Evolutionary conservation across 2,329 filamentous ascomycete species (phyloP), one percentile per base, ranked within the genome.

Genomic region (Lanzia echinophila): DNA sequence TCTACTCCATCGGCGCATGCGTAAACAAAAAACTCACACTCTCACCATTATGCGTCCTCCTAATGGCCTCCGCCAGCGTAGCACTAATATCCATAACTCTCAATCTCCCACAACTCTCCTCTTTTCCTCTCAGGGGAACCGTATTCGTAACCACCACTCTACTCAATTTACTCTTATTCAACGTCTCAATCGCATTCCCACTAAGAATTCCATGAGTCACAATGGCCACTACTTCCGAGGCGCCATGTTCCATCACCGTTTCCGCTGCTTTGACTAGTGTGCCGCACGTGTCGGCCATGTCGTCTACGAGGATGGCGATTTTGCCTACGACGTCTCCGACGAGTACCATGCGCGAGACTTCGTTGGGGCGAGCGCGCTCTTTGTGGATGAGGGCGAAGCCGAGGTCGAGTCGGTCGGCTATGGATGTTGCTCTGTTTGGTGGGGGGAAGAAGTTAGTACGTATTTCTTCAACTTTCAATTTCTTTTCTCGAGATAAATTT

Each of bases 241-340:
- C 92, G 32, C 90, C 89, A 66, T 96, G 86, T 64, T 89, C 80
- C 70, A 92, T 88, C 50, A 97, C 82, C 0, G 91, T 92, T 54
- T 89, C 85, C 15, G 92, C 94, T 2, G 91, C 94, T 75, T 97
- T 97, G 70, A 79, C 82, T 12, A 88, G 76, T 1, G 90, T 96
- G 62, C 90, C 90, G 70, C 91, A 96, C 3, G 92, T 96, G 69
- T 97, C 92, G 32, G 91, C 91, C 90, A 97, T 96, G 69, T 97
- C 92, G 69, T 97, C 92, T 46, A 99, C 92, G 47, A 99, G 84
- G 67, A 99, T 96, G 56, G 92, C 92, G 31, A 92, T 85, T 75
- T 94, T 94, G 73, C 88, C 88, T 62, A 84, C 81, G 45, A 97
- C 94, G 61, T 95, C 90, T 62, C 94, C 94, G 48, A 97, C 92